Evolutionary conservation across 768 basidiomycete species (phyloP), one percentile per base, ranked within the genome.

Genomic region (Lentinus tigrinus): DNA sequence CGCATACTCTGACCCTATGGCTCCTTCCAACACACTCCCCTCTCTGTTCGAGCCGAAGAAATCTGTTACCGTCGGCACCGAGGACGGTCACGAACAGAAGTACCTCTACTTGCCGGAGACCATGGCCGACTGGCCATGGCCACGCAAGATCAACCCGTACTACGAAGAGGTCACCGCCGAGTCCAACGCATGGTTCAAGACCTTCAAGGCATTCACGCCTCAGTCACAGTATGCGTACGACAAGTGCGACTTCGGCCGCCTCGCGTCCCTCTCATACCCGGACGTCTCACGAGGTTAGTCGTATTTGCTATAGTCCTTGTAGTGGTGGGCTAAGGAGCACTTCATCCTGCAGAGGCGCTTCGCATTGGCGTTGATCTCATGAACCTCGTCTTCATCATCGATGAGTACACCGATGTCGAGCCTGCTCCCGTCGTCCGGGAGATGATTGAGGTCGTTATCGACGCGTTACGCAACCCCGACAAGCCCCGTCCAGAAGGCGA

Each of bases 71-170:
- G 39, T 40, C 39, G 4, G 19, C 16, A 40, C 14, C 39, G 39
- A 40, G 14, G 19, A 40, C 19, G 39, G 39, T 14, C 39, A 14
- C 39, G 39, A 40, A 14, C 56, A 47, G 16, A 23, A 11, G 21
- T 36, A 48, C 31, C 47, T 64, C 46, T 17, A 49, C 42, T 47
- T 73, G 43, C 70, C 72, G 3, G 68, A 72, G 40, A 63, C 58
- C 9, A 58, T 73, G 52, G 52, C 55, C 6, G 36, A 44, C 36
- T 74, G 73, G 72, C 70, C 72, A 11, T 72, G 67, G 69, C 65
- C 63, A 3, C 68, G 72, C 17, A 27, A 31, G 3, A 56, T 73
- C 36, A 71, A 72, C 49, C 70, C 70, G 2, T 48, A 64, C 50
- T 70, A 67, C 56, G 62, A 66, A 10, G 63, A 63, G 40, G 65